These are phyloP conservation scores for Beauveria medogensis DNA, from an alignment of 2,329 filamentous ascomycete species.

Conservation along the genomic window DNA sequence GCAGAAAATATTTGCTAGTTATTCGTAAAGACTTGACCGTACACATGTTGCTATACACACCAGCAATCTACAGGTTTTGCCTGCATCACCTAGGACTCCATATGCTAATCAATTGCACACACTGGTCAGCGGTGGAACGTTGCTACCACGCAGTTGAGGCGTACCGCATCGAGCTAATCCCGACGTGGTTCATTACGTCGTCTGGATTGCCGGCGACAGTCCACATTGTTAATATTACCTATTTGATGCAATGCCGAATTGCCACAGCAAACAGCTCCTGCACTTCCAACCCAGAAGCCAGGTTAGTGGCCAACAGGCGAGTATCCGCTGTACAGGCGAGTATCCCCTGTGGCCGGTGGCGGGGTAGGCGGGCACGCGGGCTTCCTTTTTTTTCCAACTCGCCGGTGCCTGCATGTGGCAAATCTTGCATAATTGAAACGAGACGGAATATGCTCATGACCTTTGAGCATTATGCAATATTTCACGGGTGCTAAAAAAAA, in stretches of 20 bases:
- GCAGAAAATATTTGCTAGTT: too few species aligned
- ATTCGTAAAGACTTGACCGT: not conserved
- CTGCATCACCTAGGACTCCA: not conserved
- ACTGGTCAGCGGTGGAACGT: not conserved
- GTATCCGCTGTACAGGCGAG: not conserved
- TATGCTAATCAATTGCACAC: not conserved
- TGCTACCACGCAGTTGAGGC: not conserved
- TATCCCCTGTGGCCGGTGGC: not conserved
- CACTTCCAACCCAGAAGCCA: not conserved
- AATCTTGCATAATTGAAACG: slow-evolving; percentile 5
- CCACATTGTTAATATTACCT: too few species aligned
- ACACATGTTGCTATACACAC: not conserved
- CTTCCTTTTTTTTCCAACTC: not conserved
- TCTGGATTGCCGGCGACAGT: too few species aligned
- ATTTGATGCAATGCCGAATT: not conserved
- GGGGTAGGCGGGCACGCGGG: not conserved
- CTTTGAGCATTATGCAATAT: not conserved
- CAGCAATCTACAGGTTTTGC: not conserved
- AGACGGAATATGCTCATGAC: slow-evolving; percentile 8
- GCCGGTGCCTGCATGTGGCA: not conserved
- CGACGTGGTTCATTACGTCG: not conserved
- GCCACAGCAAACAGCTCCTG: not conserved
- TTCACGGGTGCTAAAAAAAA: not conserved
- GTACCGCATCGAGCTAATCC: not conserved
- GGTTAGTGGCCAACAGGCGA: not conserved